Evolutionary conservation across 2,329 filamentous ascomycete genomes (phyloP).

Genomic region (Colletotrichum camelliae): DNA sequence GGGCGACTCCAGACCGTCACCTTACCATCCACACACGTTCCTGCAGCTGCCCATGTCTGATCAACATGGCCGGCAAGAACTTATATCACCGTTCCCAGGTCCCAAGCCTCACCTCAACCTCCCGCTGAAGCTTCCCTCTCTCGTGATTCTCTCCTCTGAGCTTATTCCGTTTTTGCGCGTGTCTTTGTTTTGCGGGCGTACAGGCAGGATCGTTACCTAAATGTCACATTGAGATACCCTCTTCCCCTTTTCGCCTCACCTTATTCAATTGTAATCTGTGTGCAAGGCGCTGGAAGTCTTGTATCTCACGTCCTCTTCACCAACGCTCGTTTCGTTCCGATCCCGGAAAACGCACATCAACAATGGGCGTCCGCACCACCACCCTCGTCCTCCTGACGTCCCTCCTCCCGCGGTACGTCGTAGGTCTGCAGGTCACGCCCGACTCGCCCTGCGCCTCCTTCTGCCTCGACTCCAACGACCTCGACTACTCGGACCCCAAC

Average conservation of each 20-base stretch:
- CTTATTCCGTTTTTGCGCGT: neutral
- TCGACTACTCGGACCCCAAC: constrained; percentile 49
- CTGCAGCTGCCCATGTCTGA: constrained; percentile 10
- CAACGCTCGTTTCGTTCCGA: neutral
- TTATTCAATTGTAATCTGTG: neutral
- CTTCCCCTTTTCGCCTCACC: neutral
- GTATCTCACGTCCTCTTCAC: neutral
- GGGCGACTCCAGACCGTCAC: constrained; percentile 10
- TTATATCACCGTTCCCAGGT: constrained; percentile 5
- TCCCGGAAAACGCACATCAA: neutral
- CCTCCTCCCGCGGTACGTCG: constrained; percentile 30
- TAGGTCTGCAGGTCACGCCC: constrained; percentile 54
- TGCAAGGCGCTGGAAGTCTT: constrained; percentile 12
- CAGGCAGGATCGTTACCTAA: neutral
- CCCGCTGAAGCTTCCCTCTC: neutral
- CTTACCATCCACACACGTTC: constrained; percentile 2
- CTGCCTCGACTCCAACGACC: constrained; percentile 48
- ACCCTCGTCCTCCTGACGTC: constrained; percentile 28
- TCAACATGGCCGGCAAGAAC: neutral
- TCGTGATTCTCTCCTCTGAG: neutral
- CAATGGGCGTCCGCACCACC: constrained; percentile 23
- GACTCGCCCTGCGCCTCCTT: constrained; percentile 59
- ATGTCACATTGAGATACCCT: neutral
- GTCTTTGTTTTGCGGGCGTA: neutral
- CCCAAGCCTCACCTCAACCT: neutral